Conservation (phyloP, 768 basidiomycete species). For the Termitomyces sp. region DNA sequence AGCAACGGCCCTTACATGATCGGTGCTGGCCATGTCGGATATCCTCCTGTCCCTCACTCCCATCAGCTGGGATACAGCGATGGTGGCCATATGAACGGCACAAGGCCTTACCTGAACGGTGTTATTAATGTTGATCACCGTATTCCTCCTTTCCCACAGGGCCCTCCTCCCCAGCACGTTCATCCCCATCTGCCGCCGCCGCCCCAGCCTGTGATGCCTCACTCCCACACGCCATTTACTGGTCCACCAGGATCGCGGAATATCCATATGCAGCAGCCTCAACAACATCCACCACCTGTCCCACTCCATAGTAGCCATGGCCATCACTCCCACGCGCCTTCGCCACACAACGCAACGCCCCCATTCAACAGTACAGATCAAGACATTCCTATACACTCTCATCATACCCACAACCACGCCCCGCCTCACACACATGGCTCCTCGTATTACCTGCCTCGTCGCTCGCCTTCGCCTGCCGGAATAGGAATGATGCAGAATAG, state of each 20-base stretch:
- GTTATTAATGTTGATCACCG: slow-evolving; percentile 8
- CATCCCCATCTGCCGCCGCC: slow-evolving; percentile 15
- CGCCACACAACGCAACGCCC: slow-evolving; percentile 17
- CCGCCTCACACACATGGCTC: slow-evolving; percentile 11
- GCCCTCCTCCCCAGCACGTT: slow-evolving; percentile 7
- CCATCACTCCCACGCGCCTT: slow-evolving; percentile 10
- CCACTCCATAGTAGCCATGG: slow-evolving; percentile 1
- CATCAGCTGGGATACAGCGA: slow-evolving; percentile 8
- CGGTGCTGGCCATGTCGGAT: slow-evolving; percentile 1
- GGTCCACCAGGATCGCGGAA: slow-evolving; percentile 17
- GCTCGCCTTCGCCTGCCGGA: slow-evolving; percentile 34
- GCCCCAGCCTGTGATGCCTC: slow-evolving; percentile 7
- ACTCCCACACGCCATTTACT: slow-evolving; percentile 11
- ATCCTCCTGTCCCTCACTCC: not conserved
- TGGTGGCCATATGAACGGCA: not conserved
- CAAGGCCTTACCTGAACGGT: slow-evolving; percentile 5
- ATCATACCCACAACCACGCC: slow-evolving; percentile 12
- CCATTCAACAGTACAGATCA: slow-evolving; percentile 19
- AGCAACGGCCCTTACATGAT: slow-evolving; percentile 1
- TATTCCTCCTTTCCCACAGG: slow-evolving; percentile 7
- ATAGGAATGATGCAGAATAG: slow-evolving; percentile 21
- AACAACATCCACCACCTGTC: slow-evolving; percentile 13
- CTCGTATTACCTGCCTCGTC: slow-evolving; percentile 18
- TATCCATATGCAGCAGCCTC: slow-evolving; percentile 18
- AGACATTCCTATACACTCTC: slow-evolving; percentile 9